Conservation (phyloP, 2,329 filamentous ascomycete genomes). For the Calonectria fujianensis region DNA sequence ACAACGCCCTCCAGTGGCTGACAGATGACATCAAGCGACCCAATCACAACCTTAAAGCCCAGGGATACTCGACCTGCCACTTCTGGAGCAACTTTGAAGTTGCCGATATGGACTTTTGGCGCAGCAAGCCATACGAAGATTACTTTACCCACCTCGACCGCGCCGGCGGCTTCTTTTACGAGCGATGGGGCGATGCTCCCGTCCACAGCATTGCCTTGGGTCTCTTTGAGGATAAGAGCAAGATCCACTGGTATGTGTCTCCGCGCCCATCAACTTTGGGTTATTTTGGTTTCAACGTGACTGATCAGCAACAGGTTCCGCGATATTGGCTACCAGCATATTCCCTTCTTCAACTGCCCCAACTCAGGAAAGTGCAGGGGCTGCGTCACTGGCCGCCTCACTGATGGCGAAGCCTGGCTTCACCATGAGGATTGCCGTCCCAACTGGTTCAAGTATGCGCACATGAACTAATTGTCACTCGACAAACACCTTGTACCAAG, state of each 20-base stretch:
- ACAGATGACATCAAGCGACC: constrained; percentile 86
- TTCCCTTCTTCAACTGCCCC: constrained; percentile 99
- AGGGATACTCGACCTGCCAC: constrained; percentile 98
- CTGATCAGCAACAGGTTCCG: constrained; percentile 84
- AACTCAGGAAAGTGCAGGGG: constrained; percentile 95
- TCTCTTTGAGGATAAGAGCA: constrained; percentile 91
- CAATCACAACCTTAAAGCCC: constrained; percentile 85
- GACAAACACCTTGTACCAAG: neutral
- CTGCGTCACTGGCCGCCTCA: constrained; percentile 90
- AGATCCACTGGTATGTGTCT: constrained; percentile 88
- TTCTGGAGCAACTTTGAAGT: constrained; percentile 99
- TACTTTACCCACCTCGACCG: constrained; percentile 99
- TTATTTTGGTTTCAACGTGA: neutral
- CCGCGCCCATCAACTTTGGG: neutral
- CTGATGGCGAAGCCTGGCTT: constrained; percentile 89
- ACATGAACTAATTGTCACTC: constrained; percentile 1
- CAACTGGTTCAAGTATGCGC: constrained; percentile 90
- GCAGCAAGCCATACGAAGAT: constrained; percentile 91
- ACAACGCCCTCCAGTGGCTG: constrained; percentile 92
- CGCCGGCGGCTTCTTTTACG: constrained; percentile 98
- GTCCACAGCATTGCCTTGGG: constrained; percentile 96
- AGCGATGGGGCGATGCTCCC: constrained; percentile 97
- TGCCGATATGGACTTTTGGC: constrained; percentile 93
- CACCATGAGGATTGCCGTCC: constrained; percentile 94
- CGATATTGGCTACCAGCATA: constrained; percentile 98